phyloP scores from a whole-genome alignment of 2,329 filamentous ascomycete species.

The Nakataea oryzae region DNA sequence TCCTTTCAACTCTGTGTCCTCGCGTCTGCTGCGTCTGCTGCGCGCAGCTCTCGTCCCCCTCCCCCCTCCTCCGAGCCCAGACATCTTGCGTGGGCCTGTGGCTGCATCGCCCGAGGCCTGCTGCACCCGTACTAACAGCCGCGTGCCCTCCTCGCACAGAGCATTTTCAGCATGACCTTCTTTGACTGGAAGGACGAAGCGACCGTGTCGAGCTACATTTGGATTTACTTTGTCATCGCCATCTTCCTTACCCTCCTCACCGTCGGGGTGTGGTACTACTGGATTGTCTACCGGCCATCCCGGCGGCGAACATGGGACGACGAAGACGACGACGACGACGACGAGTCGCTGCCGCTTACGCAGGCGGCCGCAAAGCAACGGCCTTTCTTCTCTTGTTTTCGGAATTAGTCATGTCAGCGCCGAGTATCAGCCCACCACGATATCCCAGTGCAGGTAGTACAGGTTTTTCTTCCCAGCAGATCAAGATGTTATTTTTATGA shows the following conservation, averaged over 20 bases:
- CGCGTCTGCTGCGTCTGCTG: neutral
- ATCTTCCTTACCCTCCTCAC: neutral
- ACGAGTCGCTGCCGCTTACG: neutral
- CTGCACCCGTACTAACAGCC: neutral
- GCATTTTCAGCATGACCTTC: slow-evolving; percentile 3
- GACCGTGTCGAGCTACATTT: neutral
- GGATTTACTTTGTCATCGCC: slow-evolving; percentile 1
- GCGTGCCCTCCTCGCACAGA: neutral
- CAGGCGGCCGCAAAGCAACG: neutral
- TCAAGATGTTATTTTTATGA: too few species aligned
- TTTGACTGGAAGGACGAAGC: neutral
- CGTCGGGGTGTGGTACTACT: neutral
- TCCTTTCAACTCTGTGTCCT: too few species aligned
- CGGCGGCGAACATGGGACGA: neutral
- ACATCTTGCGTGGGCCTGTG: too few species aligned
- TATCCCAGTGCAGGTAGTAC: too few species aligned
- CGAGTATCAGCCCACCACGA: too few species aligned
- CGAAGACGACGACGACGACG: neutral
- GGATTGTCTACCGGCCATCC: neutral
- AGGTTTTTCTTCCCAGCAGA: too few species aligned
- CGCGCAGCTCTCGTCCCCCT: neutral
- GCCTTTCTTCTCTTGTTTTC: too few species aligned
- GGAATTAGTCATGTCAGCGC: too few species aligned
- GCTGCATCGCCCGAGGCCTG: too few species aligned
- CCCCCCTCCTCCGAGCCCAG: neutral